Percentiles rank a stretch among this genome's conserved stretches.
Conservation (phyloP, 176 grass and related monocot genomes). For the Oryza officinalis region DNA sequence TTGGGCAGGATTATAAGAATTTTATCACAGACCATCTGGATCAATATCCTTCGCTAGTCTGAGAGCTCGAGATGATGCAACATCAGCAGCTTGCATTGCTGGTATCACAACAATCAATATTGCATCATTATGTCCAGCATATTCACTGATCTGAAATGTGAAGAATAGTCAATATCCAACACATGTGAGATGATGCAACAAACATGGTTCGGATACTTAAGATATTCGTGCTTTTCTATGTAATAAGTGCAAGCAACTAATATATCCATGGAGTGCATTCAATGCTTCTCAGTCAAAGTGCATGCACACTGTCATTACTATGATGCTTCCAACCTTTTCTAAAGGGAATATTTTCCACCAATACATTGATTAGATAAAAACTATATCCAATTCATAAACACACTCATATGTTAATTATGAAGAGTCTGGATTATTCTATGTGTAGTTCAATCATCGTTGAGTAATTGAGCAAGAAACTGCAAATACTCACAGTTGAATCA, state of each 20-base stretch:
- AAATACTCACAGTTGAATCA: slow-evolving; percentile 73
- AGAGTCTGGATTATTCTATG: background rate
- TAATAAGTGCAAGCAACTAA: background rate
- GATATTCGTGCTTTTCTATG: background rate
- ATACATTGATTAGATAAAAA: slow-evolving; percentile 16
- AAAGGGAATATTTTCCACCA: background rate
- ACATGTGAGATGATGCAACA: background rate
- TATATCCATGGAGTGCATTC: background rate
- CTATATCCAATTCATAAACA: background rate
- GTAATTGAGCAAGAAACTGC: slow-evolving; percentile 5
- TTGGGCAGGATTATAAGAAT: slow-evolving; percentile 18
- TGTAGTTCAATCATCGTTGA: background rate
- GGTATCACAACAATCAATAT: slow-evolving; percentile 93
- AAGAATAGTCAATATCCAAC: slow-evolving; percentile 10
- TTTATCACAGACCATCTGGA: slow-evolving; percentile 69
- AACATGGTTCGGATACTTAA: slow-evolving; percentile 18
- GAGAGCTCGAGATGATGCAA: slow-evolving; percentile 90
- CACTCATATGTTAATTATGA: slow-evolving; percentile 1
- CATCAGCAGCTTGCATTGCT: slow-evolving; percentile 87
- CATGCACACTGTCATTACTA: background rate
- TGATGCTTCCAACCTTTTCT: background rate
- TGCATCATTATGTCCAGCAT: slow-evolving; percentile 89
- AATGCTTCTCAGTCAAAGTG: slow-evolving; percentile 18
- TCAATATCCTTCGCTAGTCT: slow-evolving; percentile 91
- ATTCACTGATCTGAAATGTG: slow-evolving; percentile 80